Evolutionary conservation across 75 land plant genomes (phyloP), one percentile per base, ranked within the genome.

Genomic region (Isoetes taiwanensis): DNA sequence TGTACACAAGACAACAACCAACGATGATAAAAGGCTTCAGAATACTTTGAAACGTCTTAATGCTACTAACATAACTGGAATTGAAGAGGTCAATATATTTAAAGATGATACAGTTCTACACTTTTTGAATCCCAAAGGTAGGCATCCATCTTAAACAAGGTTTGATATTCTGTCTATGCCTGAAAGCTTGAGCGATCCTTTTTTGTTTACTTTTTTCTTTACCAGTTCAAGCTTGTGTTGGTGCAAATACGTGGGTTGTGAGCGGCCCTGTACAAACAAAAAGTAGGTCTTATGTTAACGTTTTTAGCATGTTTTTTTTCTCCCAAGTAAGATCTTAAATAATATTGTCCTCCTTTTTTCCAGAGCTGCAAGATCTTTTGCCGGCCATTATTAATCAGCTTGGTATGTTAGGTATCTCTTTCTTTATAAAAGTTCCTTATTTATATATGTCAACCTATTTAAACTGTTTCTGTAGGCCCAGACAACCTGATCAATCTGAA

Each of bases 61-160:
- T 32, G 70, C 61, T 29, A 67, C 50, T 43, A 50, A 43, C 17
- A 68, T 68, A 53, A 67, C 71, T 64, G 59, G 62, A 23, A 68
- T 68, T 28, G 71, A 68, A 39, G 70, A 67, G 57, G 90, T 85
- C 31, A 85, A 67, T 19, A 67, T 67, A 12, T 67, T 67, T 66
- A 66, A 67, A 34, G 70, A 67, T 50, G 70, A 67, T 27, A 32
- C 67, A 17, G 70, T 67, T 20, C 60, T 68, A 31, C 71, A 68
- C 43, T 68, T 68, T 31, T 30, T 35, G n/a, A 68, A 55, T 46
- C 71, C 71, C 3, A 67, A 67, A 63, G 69, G 69, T 66, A 58
- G 23, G 30, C n/a, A n/a, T n/a, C n/a, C n/a, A n/a, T n/a, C n/a
- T n/a, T n/a, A n/a, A n/a, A n/a, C n/a, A n/a, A n/a, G n/a, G n/a